Evolutionary conservation across 2,329 filamentous ascomycete genomes (phyloP), one percentile per base, ranked within the genome.

Genomic region (Chaetomiaceae sp.): DNA sequence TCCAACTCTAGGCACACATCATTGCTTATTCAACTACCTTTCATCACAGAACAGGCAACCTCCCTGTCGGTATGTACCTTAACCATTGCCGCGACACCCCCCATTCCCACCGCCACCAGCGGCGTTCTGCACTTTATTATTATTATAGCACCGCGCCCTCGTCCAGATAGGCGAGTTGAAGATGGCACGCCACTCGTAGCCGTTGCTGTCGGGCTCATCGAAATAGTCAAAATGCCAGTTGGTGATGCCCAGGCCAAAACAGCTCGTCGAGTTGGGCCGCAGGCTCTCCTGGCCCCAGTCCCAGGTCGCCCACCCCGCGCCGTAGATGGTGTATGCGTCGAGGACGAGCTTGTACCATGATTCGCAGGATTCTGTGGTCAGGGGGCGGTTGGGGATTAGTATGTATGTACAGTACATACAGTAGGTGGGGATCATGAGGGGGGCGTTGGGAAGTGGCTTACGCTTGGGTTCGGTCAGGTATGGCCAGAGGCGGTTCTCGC

Each of bases 71-170:
- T n/a, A n/a, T n/a, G n/a, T n/a, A n/a, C n/a, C n/a, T 49, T 33
- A 49, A 33, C 33, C 46, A 27, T 49, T 49, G 13, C 46, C 46
- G 27, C 46, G 36, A 40, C 46, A 49, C 4, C 46, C 46, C n/a
- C n/a, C n/a, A 25, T 49, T 16, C 1, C 36, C 42, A 10, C 16
- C 25, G 13, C 46, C 46, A 21, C 46, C 46, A 11, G 46, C 36
- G 11, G 16, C 29, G 13, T 23, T 21, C 18, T 9, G 21, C 11
- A 25, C 48, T 32, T 44, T 37, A 23, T 50, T 37, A 7, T 50
- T 50, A n/a, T 18, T 25, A 16, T 25, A 50, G 40, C 48, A 50
- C 21, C 48, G 29, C 13, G 14, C 13, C 16, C 38, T 18, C 10
- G 44, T 32, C 29, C 29, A 50, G 21, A 50, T 34, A 7, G 48